Evolutionary conservation across 2,329 filamentous ascomycete genomes (phyloP), one percentile per base, ranked within the genome.

Genomic region (Ophiostoma triangulosporum): DNA sequence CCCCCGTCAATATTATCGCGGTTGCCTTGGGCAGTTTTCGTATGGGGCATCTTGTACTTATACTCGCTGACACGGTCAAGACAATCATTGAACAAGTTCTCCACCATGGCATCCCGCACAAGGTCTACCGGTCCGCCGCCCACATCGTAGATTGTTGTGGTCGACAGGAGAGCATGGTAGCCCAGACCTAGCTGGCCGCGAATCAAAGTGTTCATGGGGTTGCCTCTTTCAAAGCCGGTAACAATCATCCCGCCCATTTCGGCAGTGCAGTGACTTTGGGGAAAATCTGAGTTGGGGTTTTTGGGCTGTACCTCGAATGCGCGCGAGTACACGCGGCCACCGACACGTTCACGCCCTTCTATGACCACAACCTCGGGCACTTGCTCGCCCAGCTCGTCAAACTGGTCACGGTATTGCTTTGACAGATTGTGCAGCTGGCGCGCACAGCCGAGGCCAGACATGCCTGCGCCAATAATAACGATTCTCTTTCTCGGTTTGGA

Each of bases 201-300:
- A 54, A 98, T 83, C 56, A 98, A 81, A 49, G 90, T 80, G 64
- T 96, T 94, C 61, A 98, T 71, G 5, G 93, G 93, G 62, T 98
- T 98, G 17, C 94, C 94, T 59, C 88, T 81, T 60, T 97, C 89
- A 65, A 97, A 98, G 0, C 93, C 93, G 32, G 94, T 96, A 57
- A 98, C 89, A 56, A 98, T 97, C 75, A 98, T 95, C 53, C 91
- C 93, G 27, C 93, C 93, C 83, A 96, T 94, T 66, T 98, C 93
- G 31, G 88, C 93, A 20, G 90, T 97, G 63, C 84, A 85, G 50
- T 80, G 73, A 57, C 74, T 77, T 31, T 51, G 53, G 2, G 45
- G 27, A 12, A 52, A 51, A 11, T 29, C 52, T 0, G 55, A 36
- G n/a, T 31, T n/a, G 2, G 5, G 35, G 4, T 43, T 11, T 3